Base-by-base conservation (phyloP, 2,329 filamentous ascomycete genomes). In the Helotiales sp. region DNA sequence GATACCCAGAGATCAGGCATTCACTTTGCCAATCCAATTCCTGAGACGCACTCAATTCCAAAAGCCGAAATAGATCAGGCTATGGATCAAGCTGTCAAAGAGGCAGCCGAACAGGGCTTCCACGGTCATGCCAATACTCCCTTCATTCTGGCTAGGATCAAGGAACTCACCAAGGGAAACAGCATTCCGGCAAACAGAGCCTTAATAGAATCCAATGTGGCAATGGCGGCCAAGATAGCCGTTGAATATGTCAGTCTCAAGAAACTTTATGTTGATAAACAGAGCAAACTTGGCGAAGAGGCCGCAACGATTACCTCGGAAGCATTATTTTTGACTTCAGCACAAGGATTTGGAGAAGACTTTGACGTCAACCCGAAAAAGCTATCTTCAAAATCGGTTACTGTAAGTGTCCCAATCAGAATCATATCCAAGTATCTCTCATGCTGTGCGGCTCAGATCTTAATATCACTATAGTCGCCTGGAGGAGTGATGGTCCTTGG, bases 401-500 rank as follows among this genome's bases (percentile, higher is more conserved):
- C n/a, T n/a, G n/a, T n/a, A n/a, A n/a, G n/a, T n/a, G n/a, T n/a
- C n/a, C n/a, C n/a, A n/a, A n/a, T n/a, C n/a, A n/a, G n/a, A n/a
- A n/a, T n/a, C n/a, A n/a, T n/a, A n/a, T n/a, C n/a, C n/a, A n/a
- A n/a, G n/a, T n/a, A n/a, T n/a, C n/a, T n/a, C n/a, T n/a, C n/a
- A n/a, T n/a, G n/a, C n/a, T n/a, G n/a, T n/a, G n/a, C n/a, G n/a
- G 5, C 38, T 22, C 5, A 22, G 17, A 24, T 24, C 22, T 22
- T n/a, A 15, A 34, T 15, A 12, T 12, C n/a, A 48, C 25, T 12
- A 3, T 29, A 54, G 29, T 27, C 5, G 7, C 29, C 19, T 15
- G 77, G 80, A 52, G 86, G 93, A 63, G 81, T 97, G n/a, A 76
- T 97, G 27, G 91, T 97, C 42, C 90, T 92, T 52, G 93, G 93